These are phyloP conservation scores for Ceratocystis albifundus DNA, from an alignment of 2,329 filamentous ascomycete genomes.

Conservation along the genomic window DNA sequence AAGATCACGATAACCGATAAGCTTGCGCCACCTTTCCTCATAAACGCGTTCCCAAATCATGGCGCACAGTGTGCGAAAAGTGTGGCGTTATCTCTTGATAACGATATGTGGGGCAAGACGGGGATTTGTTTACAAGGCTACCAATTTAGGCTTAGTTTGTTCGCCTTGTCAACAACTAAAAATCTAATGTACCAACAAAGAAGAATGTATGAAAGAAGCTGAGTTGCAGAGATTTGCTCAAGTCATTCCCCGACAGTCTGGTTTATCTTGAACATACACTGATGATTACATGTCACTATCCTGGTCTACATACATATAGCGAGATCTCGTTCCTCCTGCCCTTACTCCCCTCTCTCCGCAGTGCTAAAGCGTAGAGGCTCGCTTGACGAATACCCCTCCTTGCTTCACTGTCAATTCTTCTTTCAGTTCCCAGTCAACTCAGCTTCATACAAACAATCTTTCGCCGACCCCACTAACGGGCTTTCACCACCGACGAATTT, in stretches of 20 bases:
- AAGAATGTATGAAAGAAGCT: not conserved
- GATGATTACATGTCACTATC: not conserved
- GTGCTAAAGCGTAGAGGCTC: not conserved
- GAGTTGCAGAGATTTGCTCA: not conserved
- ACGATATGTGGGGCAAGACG: conserved; percentile 7
- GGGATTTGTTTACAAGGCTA: conserved; percentile 18
- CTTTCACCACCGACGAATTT: not conserved
- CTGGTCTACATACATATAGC: too few species aligned
- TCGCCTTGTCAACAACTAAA: conserved; percentile 8
- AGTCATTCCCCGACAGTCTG: not conserved
- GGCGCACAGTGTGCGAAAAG: not conserved
- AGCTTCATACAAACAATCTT: not conserved
- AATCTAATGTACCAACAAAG: conserved; percentile 2
- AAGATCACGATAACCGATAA: conserved; percentile 10
- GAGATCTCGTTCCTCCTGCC: not conserved
- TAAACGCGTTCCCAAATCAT: conserved; percentile 9
- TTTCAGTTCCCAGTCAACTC: not conserved
- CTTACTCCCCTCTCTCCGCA: conserved; percentile 1
- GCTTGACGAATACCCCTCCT: conserved; percentile 15
- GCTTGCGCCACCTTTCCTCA: conserved; percentile 16
- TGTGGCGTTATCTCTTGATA: not conserved
- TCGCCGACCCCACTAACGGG: conserved; percentile 9
- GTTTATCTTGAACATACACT: too few species aligned
- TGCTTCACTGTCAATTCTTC: not conserved
- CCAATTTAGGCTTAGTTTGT: conserved; percentile 18